Conservation (phyloP, 768 basidiomycete species). For the Botryobasidium botryosum region DNA sequence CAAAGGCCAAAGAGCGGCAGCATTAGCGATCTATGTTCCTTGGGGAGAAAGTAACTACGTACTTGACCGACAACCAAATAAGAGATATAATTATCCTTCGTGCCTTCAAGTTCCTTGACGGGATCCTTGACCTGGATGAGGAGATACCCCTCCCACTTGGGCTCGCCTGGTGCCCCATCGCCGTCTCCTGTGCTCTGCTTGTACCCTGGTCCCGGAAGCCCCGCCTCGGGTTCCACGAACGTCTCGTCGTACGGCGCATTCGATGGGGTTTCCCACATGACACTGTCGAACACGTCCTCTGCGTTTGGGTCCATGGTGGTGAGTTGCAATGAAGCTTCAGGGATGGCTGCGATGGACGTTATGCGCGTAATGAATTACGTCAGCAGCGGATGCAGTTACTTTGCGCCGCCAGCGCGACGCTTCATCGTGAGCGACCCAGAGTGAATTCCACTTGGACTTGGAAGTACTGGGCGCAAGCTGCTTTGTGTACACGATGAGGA, state of each 20-base stretch:
- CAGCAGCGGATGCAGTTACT: no score
- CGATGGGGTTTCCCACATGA: slow-evolving; percentile 73
- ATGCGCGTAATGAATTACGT: no score
- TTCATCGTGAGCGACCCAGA: no score
- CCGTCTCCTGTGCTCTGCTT: slow-evolving; percentile 52
- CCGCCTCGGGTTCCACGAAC: slow-evolving; percentile 15
- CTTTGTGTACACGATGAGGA: no score
- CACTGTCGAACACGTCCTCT: slow-evolving; percentile 85
- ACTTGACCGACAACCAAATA: slow-evolving; percentile 86
- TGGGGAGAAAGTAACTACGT: no score
- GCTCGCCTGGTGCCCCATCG: slow-evolving; percentile 53
- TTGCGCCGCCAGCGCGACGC: no score
- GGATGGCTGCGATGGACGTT: no score
- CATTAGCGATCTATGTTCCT: no score
- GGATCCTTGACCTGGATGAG: slow-evolving; percentile 77
- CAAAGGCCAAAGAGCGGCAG: no score
- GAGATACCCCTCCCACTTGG: slow-evolving; percentile 83
- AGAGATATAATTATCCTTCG: slow-evolving; percentile 92
- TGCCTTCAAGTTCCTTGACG: slow-evolving; percentile 88
- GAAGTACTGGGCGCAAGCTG: no score
- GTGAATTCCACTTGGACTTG: no score
- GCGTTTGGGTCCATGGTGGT: slow-evolving; percentile 9
- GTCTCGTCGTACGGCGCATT: slow-evolving; percentile 28
- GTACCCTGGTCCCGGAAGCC: slow-evolving; percentile 47
- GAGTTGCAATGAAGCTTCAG: no score